phyloP scores from a whole-genome alignment of 345 rosid genomes.

The Eucalyptus paniculata region DNA sequence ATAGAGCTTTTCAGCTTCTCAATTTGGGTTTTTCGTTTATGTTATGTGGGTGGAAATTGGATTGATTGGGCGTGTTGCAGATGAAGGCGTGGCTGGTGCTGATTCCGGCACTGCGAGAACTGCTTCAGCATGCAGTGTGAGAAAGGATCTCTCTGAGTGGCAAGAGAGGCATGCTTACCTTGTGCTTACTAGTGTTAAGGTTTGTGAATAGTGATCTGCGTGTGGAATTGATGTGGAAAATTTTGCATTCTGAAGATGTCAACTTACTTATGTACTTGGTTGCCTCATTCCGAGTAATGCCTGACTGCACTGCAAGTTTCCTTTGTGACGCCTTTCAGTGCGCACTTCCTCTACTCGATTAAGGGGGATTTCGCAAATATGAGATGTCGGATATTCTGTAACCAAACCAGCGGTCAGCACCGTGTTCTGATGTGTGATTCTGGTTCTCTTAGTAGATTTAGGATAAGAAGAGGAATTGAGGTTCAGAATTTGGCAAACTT shows the following conservation, averaged over 20 bases:
- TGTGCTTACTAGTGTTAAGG: conserved; percentile 60
- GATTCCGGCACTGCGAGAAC: conserved; percentile 10
- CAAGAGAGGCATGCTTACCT: conserved; percentile 66
- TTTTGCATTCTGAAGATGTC: not conserved
- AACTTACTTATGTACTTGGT: not conserved
- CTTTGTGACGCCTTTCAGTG: not conserved
- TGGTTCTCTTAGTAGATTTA: not conserved
- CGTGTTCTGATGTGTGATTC: not conserved
- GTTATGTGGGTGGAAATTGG: not conserved
- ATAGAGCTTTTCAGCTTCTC: not conserved
- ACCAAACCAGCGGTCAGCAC: not conserved
- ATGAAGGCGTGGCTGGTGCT: conserved; percentile 27
- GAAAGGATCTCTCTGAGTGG: conserved; percentile 76
- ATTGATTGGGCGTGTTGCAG: not conserved
- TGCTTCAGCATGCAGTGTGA: conserved; percentile 15
- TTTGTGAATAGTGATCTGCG: not conserved
- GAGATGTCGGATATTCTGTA: not conserved
- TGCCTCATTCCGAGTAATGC: not conserved
- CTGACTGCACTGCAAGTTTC: not conserved
- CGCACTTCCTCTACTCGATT: not conserved
- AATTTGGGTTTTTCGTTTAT: not conserved
- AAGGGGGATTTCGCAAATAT: not conserved
- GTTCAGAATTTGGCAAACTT: not conserved
- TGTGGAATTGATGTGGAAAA: not conserved
- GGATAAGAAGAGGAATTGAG: not conserved